A percentile compares a stretch with the other conserved stretches of the same genome.
phyloP scores from a whole-genome alignment of 2,329 filamentous ascomycete genomes.

The Cladosporium oxysporum region DNA sequence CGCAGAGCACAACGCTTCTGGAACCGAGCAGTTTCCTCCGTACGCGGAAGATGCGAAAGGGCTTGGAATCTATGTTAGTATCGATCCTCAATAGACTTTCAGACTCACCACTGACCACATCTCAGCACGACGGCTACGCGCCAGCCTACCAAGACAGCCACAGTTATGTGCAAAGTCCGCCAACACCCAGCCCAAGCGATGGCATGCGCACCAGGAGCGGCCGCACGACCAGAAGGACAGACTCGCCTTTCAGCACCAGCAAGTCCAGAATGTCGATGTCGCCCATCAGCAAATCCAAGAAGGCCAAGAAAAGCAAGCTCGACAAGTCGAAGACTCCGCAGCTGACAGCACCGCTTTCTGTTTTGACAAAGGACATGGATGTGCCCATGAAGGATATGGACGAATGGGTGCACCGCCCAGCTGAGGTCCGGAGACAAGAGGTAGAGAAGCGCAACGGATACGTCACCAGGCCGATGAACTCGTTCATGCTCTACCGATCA shows the following conservation, averaged over 20 bases:
- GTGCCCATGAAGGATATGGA: conserved; percentile 76
- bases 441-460: conserved; percentile 72
- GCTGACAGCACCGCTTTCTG: conserved; percentile 68
- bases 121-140: conserved; percentile 31
- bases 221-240: conserved; percentile 36
- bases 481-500: conserved; percentile 96
- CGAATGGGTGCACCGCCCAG: conserved; percentile 71
- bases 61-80: conserved; percentile 36
- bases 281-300: conserved; percentile 41
- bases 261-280: conserved; percentile 37
- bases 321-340: conserved; percentile 53
- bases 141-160: conserved; percentile 30
- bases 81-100: conserved; percentile 8
- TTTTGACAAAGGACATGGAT: conserved; percentile 64
- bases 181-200: conserved; percentile 47
- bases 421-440: conserved; percentile 67
- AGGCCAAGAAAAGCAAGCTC: conserved; percentile 46
- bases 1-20: conserved; percentile 45
- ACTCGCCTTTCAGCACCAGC: conserved; percentile 39
- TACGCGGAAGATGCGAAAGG: conserved; percentile 37
- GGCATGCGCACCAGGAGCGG: conserved; percentile 44
- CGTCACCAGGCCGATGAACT: conserved; percentile 92
- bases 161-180: conserved; percentile 39
- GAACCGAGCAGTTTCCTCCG: conserved; percentile 37
- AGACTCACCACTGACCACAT: conserved; percentile 25